A percentile compares a stretch with the other conserved stretches of the same genome.
These are phyloP conservation scores for Apiotrichum gamsii DNA, from an alignment of 1,284 basidiomycete genomes.

Conservation along the genomic window DNA sequence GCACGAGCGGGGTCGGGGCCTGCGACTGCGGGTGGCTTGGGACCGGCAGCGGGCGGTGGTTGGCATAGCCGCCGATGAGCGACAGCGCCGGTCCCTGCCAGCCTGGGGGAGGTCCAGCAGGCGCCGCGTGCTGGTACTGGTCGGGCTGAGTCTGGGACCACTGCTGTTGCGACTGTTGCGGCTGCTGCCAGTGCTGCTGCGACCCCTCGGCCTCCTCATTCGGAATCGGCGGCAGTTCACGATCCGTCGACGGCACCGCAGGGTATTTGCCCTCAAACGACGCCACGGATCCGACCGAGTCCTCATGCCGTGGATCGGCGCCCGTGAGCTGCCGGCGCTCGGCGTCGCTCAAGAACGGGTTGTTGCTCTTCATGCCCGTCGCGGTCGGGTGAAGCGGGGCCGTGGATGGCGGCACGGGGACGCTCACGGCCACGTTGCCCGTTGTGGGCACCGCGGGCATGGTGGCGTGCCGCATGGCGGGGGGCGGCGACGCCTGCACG, in stretches of 20 bases:
- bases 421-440: too few relatives aligned
- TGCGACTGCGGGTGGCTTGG: too few relatives aligned
- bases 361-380: constrained; percentile 37
- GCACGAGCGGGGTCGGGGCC: not conserved
- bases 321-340: constrained; percentile 52
- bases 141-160: too few relatives aligned
- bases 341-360: constrained; percentile 55
- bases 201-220: not conserved
- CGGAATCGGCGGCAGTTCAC: not conserved
- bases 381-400: constrained; percentile 14
- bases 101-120: not conserved
- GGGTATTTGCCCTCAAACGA: too few relatives aligned
- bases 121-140: not conserved
- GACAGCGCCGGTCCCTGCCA: not conserved
- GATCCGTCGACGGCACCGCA: not conserved
- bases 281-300: too few relatives aligned
- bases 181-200: too few relatives aligned
- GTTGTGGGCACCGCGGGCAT: too few relatives aligned
- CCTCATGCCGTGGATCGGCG: too few relatives aligned
- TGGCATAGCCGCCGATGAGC: too few relatives aligned
- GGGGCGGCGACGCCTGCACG: constrained; percentile 9
- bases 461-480: not conserved
- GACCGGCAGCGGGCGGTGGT: too few relatives aligned
- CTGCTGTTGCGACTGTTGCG: too few relatives aligned
- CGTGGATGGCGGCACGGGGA: not conserved